Evolutionary conservation across 1,284 basidiomycete species (phyloP).

Genomic region (Ustilago sp.): DNA sequence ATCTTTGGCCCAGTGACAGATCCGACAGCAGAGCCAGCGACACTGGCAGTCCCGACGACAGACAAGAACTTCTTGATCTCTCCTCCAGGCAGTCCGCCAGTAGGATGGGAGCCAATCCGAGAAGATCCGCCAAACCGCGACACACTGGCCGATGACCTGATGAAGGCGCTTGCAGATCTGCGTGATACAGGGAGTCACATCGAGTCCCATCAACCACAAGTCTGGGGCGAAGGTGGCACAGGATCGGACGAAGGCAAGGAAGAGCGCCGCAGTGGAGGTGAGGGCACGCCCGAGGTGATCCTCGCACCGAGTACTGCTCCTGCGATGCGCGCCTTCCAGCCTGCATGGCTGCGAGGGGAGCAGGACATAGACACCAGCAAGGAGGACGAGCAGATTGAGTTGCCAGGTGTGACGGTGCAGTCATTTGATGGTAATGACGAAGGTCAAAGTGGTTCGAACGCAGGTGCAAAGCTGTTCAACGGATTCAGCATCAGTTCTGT

Average conservation of each 20-base stretch:
- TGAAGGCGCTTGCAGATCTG: slow-evolving; percentile 70
- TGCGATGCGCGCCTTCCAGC: slow-evolving; percentile 22
- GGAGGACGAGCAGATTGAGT: slow-evolving; percentile 27
- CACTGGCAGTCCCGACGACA: slow-evolving; percentile 73
- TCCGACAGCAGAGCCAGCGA: slow-evolving; percentile 32
- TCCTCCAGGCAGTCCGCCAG: slow-evolving; percentile 95
- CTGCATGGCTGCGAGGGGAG: slow-evolving; percentile 30
- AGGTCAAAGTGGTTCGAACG: slow-evolving; percentile 11
- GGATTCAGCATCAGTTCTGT: slow-evolving; percentile 61
- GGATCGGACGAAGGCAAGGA: not conserved
- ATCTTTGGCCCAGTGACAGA: slow-evolving; percentile 33
- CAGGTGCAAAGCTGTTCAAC: slow-evolving; percentile 35
- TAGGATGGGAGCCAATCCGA: slow-evolving; percentile 91
- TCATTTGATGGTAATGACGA: slow-evolving; percentile 49
- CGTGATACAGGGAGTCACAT: slow-evolving; percentile 56
- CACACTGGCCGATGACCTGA: slow-evolving; percentile 90
- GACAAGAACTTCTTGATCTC: slow-evolving; percentile 98
- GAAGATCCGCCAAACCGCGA: slow-evolving; percentile 91
- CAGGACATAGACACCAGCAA: not conserved
- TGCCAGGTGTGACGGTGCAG: slow-evolving; percentile 63
- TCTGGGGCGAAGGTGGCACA: slow-evolving; percentile 15
- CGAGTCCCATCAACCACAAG: slow-evolving; percentile 43
- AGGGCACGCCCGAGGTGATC: slow-evolving; percentile 43
- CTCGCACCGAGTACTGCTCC: slow-evolving; percentile 34
- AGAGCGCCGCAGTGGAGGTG: slow-evolving; percentile 18